Evolutionary conservation across 192 early-diverging fungal species (phyloP), one percentile per base, ranked within the genome.

Genomic region (Backusella psychrophila): DNA sequence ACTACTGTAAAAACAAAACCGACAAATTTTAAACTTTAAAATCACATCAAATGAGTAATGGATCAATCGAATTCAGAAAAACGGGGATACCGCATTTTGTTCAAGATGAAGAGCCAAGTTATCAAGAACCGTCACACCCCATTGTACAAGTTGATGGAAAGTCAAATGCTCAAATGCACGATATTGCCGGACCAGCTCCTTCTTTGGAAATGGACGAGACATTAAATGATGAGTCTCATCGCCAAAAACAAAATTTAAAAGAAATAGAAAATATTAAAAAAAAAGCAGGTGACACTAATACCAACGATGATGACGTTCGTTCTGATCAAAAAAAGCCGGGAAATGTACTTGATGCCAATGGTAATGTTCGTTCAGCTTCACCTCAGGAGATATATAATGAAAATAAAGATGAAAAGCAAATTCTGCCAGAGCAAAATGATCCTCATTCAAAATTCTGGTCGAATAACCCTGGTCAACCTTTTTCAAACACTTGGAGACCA

Each of bases 251-350:
- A 29, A 74, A 41, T 21, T 23, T 63, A 59, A 35, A 38, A 65
- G 56, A 74, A 38, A 56, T 56, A 17, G 59, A 56, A 63, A 52
- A 74, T 4, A 69, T 69, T 23, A 35, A 69, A 69, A n/a, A 69
- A 23, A 39, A 69, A 1, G 19, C 34, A 21, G n/a, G 21, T 7
- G 49, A 52, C n/a, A 66, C 7, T 21, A 38, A 74, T 66, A 52
- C 53, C 4, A 35, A 73, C 3, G n/a, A 35, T 8, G 72, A 73
- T 35, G 26, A 73, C 26, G 3, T 63, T 19, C 42, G 35, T 6
- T 19, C 72, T 29, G 44, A 59, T 35, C 6, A 72, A 17, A 19
- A 42, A 42, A 72, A 52, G 17, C 65, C 74, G 3, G 65, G 74
- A 14, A 75, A 75, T 31, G 66, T 41, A 2, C 29, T 75, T 6